A percentile compares a stretch with the other conserved stretches of the same genome.
These are phyloP conservation scores for Penicillium sp. DNA, from an alignment of 2,329 filamentous ascomycete genomes.

Conservation along the genomic window DNA sequence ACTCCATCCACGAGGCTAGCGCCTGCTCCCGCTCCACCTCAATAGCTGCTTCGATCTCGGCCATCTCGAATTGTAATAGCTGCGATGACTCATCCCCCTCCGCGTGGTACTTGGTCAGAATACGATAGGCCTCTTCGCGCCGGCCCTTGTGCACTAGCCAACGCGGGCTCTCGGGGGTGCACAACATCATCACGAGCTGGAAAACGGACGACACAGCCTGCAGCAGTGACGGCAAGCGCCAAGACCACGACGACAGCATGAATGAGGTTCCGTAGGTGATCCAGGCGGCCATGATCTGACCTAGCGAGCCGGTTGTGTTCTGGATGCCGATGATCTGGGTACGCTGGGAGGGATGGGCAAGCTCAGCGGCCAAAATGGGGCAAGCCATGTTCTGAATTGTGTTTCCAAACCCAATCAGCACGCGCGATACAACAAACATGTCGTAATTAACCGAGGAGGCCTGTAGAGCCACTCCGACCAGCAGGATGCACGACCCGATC, in stretches of 20 bases:
- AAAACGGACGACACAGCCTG: constrained; percentile 56
- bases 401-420: constrained; percentile 25
- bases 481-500: constrained; percentile 17
- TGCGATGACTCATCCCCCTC: constrained; percentile 5
- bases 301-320: constrained; percentile 15
- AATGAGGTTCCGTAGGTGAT: constrained; percentile 29
- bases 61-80: constrained; percentile 27
- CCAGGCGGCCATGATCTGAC: constrained; percentile 31
- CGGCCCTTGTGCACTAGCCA: constrained; percentile 17
- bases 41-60: constrained; percentile 24
- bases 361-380: constrained; percentile 27
- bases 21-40: constrained; percentile 13
- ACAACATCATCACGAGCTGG: constrained; percentile 49
- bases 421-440: constrained; percentile 26
- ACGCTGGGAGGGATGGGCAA: constrained; percentile 26
- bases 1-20: constrained; percentile 12
- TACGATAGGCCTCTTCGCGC: constrained; percentile 16
- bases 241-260: constrained; percentile 43
- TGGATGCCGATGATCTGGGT: not conserved
- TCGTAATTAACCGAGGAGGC: constrained; percentile 20
- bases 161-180: constrained; percentile 7
- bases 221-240: constrained; percentile 65
- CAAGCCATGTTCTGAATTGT: constrained; percentile 19
- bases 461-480: constrained; percentile 18
- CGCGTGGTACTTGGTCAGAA: constrained; percentile 20